Base-by-base conservation (phyloP, 31 red algal species). In the Odonthalia washingtoniensis region DNA sequence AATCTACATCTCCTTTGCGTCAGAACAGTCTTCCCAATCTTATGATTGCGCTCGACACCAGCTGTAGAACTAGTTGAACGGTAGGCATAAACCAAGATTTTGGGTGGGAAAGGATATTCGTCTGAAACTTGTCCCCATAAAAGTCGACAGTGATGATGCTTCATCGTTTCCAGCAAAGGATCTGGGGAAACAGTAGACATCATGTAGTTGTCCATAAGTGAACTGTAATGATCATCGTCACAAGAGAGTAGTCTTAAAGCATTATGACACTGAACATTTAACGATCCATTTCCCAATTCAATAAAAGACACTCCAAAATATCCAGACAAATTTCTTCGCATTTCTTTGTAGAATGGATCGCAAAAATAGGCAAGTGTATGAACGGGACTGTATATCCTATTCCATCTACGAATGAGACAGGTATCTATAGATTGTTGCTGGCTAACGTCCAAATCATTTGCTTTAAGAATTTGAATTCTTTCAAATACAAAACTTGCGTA, bases 401-500 rank as follows among this genome's bases (percentile, higher is more conserved):
- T n/a, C n/a, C 80, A 67, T 42, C 80, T 49, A 43, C 80, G 80
- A 38, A 69, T 63, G 26, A 83, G 40, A 69, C 39, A 69, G 3
- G 26, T 21, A 65, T 83, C 28, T 39, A 83, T 21, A 32, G 14
- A 28, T 69, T 4, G 16, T 43, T 63, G 65, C 44, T 83, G 5
- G 21, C 21, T 31, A 18, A 17, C 63, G 43, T 24, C 44, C 12
- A 83, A 24, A 3, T 46, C 57, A 28, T 27, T 5, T 18, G 61
- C 35, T 38, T 37, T 30, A 32, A 53, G 4, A 32, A 69, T 5
- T 3, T 24, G 33, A 26, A 69, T 24, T 26, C 40, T 21, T 42
- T 31, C 41, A 70, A 36, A 46, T 18, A 83, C 80, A 38, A 83
- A 83, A 18, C 40, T 32, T 28, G 65, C 80, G 33, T 83, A 83